These are phyloP conservation scores for Penicillium steckii DNA, from an alignment of 495 filamentous ascomycete species.

Conservation along the genomic window DNA sequence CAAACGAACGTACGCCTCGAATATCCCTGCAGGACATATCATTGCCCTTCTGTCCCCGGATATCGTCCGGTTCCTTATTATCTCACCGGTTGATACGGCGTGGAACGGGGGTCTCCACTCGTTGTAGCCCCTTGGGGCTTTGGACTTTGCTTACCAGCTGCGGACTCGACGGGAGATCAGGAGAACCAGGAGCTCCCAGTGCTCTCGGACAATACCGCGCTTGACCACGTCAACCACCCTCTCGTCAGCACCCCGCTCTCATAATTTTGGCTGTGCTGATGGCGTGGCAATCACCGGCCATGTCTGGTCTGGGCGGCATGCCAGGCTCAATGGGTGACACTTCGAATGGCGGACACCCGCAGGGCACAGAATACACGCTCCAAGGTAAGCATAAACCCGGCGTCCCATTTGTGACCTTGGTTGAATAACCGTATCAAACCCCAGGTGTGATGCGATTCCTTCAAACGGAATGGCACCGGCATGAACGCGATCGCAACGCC, in stretches of 20 bases:
- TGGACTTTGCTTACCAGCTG: constrained; percentile 20
- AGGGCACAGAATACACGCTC: constrained; percentile 95
- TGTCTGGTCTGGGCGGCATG: constrained; percentile 64
- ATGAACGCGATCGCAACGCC: constrained; percentile 95
- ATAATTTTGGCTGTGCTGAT: constrained; percentile 31
- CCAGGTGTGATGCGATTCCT: constrained; percentile 98
- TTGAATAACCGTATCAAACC: neutral
- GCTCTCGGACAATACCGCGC: neutral
- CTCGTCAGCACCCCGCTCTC: neutral
- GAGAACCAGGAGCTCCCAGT: constrained; percentile 23
- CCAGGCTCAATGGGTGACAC: constrained; percentile 53
- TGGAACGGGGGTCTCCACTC: constrained; percentile 21
- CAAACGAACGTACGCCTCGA: constrained; percentile 20
- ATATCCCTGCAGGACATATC: constrained; percentile 5
- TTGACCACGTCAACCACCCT: neutral
- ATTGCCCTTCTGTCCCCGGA: constrained; percentile 14
- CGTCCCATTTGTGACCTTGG: neutral
- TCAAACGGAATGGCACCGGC: constrained; percentile 98
- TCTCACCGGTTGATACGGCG: constrained; percentile 14
- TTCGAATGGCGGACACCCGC: constrained; percentile 59
- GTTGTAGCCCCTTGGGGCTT: constrained; percentile 18
- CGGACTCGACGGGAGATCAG: constrained; percentile 25
- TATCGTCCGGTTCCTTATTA: neutral
- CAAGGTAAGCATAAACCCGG: constrained; percentile 63
- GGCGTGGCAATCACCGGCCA: constrained; percentile 65